phyloP scores from a whole-genome alignment of 1,284 basidiomycete species.

The Hemileia vastatrix region DNA sequence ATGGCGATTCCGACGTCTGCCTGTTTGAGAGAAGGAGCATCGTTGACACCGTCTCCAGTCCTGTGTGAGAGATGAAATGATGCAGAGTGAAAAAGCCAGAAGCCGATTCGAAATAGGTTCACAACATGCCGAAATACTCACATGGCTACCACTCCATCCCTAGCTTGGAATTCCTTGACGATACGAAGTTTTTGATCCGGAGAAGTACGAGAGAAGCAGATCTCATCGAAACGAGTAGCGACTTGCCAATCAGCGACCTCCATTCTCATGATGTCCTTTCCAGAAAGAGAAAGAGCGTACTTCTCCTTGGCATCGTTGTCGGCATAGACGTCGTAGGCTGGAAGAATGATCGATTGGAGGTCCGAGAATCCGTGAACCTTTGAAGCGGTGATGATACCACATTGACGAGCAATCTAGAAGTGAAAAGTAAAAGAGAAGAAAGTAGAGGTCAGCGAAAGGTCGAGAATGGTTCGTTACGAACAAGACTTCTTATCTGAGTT shows the following conservation, averaged over 20 bases:
- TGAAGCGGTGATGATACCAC: slow-evolving; percentile 54
- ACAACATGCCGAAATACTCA: not conserved
- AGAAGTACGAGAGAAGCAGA: slow-evolving; percentile 63
- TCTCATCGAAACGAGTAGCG: slow-evolving; percentile 53
- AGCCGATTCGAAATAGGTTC: not conserved
- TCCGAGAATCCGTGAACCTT: slow-evolving; percentile 27
- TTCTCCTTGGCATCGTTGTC: slow-evolving; percentile 25
- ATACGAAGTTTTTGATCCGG: slow-evolving; percentile 64
- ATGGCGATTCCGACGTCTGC: slow-evolving; percentile 51
- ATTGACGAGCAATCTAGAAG: slow-evolving; percentile 51
- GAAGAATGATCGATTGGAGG: slow-evolving; percentile 45
- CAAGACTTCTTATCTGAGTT: too few relatives aligned
- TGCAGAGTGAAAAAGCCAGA: not conserved
- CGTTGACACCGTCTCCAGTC: slow-evolving; percentile 62
- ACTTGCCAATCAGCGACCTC: slow-evolving; percentile 28
- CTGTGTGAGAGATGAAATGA: not conserved
- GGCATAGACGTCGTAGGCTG: slow-evolving; percentile 45
- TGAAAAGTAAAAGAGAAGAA: not conserved
- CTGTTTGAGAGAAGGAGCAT: slow-evolving; percentile 52
- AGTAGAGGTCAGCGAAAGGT: not conserved
- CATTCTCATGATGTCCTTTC: slow-evolving; percentile 52
- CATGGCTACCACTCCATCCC: slow-evolving; percentile 44
- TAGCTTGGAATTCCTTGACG: slow-evolving; percentile 55
- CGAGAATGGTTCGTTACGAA: too few relatives aligned
- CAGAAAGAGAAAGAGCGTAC: slow-evolving; percentile 38